Conservation (phyloP, 257 asterid species). For the Salvia miltiorrhiza region DNA sequence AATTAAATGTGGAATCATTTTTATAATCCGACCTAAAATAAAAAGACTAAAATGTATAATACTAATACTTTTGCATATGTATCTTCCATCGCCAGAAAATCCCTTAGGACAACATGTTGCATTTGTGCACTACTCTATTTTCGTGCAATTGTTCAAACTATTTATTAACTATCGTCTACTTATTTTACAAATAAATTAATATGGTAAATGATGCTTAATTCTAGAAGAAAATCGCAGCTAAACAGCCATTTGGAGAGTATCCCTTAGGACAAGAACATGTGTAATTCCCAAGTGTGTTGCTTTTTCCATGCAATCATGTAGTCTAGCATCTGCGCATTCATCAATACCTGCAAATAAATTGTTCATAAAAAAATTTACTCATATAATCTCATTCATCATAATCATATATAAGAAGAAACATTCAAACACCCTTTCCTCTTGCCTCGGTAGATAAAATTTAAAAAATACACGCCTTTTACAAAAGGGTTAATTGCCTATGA, state of each 20-base stretch:
- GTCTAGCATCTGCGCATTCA: slow-evolving; percentile 23
- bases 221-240: neutral
- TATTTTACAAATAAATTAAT: slow-evolving; percentile 5
- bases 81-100: neutral
- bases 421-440: too few species aligned
- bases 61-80: too few species aligned
- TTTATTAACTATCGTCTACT: slow-evolving; percentile 36
- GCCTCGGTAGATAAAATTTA: too few species aligned
- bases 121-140: neutral
- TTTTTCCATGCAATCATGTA: slow-evolving; percentile 3
- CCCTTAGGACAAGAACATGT: slow-evolving; percentile 25
- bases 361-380: too few species aligned
- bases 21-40: too few species aligned
- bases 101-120: slow-evolving; percentile 19
- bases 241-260: neutral
- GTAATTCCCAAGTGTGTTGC: slow-evolving; percentile 10
- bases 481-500: too few species aligned
- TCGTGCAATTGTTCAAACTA: neutral
- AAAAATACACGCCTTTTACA: too few species aligned
- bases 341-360: slow-evolving; percentile 25
- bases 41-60: too few species aligned
- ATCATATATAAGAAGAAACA: too few species aligned
- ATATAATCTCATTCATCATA: too few species aligned
- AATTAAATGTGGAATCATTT: too few species aligned
- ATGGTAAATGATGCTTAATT: too few species aligned